Conservation (phyloP, 257 asterid genomes). For the Solanum pimpinellifolium region DNA sequence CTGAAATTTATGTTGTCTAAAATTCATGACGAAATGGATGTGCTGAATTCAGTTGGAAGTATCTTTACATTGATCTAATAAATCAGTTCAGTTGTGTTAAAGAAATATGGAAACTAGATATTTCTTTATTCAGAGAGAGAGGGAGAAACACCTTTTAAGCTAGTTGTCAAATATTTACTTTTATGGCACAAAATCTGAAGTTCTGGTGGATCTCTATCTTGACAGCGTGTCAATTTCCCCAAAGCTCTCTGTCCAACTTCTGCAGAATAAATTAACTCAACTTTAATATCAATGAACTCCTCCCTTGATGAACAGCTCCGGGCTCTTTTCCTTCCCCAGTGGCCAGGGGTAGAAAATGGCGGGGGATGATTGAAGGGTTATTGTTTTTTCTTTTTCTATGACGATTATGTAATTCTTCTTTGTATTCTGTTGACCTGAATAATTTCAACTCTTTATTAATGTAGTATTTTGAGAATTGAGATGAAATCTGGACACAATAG, state of each 20-base stretch:
- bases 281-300: neutral
- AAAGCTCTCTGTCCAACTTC: neutral
- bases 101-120: neutral
- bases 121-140: neutral
- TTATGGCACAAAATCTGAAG: neutral
- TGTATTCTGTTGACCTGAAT: neutral
- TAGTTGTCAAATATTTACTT: neutral
- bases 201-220: neutral
- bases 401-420: neutral
- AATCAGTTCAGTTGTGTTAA: neutral
- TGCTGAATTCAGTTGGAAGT: neutral
- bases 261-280: neutral
- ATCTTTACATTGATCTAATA: neutral
- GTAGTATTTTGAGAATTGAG: neutral
- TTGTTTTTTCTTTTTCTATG: neutral
- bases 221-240: neutral
- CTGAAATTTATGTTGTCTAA: neutral
- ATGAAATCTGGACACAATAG: neutral
- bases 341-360: neutral
- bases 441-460: neutral
- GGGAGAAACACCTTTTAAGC: neutral
- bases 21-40: neutral
- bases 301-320: neutral
- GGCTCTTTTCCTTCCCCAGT: neutral
- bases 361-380: neutral